These are phyloP conservation scores for Cercospora brassicicola DNA, from an alignment of 2,329 filamentous ascomycete genomes.

Conservation along the genomic window DNA sequence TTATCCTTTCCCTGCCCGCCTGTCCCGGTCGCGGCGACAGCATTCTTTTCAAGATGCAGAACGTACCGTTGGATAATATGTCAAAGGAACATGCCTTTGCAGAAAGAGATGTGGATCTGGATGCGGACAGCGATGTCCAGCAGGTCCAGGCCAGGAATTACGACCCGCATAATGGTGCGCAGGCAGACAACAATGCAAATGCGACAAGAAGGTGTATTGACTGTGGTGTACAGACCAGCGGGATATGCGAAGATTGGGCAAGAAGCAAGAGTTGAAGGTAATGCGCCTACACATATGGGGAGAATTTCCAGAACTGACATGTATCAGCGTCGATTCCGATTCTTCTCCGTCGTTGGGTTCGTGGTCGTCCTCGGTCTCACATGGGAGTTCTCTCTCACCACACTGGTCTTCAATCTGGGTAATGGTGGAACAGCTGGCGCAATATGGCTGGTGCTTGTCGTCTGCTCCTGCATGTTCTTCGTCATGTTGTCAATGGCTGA, in stretches of 20 bases:
- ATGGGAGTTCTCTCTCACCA: conserved; percentile 31
- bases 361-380: conserved; percentile 33
- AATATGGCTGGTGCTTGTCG: conserved; percentile 48
- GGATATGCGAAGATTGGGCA: conserved; percentile 29
- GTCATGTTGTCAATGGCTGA: conserved; percentile 50
- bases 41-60: conserved; percentile 21
- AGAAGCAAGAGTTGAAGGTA: conserved; percentile 30
- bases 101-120: conserved; percentile 16
- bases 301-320: conserved; percentile 10
- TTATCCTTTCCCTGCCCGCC: background rate
- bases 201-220: background rate
- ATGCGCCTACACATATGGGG: background rate
- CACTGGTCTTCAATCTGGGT: conserved; percentile 29
- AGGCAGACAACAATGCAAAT: background rate
- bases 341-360: conserved; percentile 35
- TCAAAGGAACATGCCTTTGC: conserved; percentile 19
- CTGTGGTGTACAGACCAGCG: conserved; percentile 21
- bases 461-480: conserved; percentile 29
- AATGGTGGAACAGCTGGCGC: conserved; percentile 57
- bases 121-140: conserved; percentile 24
- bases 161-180: conserved; percentile 25
- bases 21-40: background rate
- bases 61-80: conserved; percentile 19
- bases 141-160: conserved; percentile 26
- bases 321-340: conserved; percentile 32